Base-by-base conservation (phyloP, 495 filamentous ascomycete species). In the Podospora pseudopauciseta region DNA sequence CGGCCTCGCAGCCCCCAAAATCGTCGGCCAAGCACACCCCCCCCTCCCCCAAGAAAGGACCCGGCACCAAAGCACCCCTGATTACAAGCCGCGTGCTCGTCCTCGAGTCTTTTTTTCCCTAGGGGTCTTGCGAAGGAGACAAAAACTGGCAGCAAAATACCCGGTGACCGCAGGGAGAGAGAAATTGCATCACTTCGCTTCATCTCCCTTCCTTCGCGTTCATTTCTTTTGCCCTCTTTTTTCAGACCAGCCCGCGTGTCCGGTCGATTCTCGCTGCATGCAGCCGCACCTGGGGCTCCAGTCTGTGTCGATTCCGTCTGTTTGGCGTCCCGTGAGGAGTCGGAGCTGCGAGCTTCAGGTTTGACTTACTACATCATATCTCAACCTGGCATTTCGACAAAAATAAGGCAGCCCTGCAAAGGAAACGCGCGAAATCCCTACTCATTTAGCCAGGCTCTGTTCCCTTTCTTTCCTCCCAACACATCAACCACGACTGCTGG, bases 291-390 rank as follows among this genome's bases (percentile, higher is more conserved):
- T 64, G 62, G 68, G 30, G 55, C 44, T 54, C 28, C 65, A 62
- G 67, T 72, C 66, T 65, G 70, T 72, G 70, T 72, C 65, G 60
- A 61, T 70, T 57, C 73, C 70, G 69, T 70, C 73, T 30, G 67
- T 71, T 70, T 58, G 73, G 73, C 75, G 73, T 71, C 67, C 70
- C 72, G 68, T 69, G 65, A 75, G 65, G 70, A 74, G 70, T 66
- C 65, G 58, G 68, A 67, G 67, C 69, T 70, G 71, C 70, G 68
- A 69, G 65, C 34, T 49, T 49, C 39, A 9, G 39, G 39, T 49
- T 49, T 49, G 39, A 16, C 39, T 49, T 32, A 0, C 30, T 32
- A 32, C 30, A 32, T 32, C 30, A 49, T 16, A 49, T 49, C 39
- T 49, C 30, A 32, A 18, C 39, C 39, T 49, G 39, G 39, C 39